Percentiles rank a stretch among this genome's conserved stretches.
Conservation (phyloP, 805 yeast genomes). For the Saturnispora sekii region DNA sequence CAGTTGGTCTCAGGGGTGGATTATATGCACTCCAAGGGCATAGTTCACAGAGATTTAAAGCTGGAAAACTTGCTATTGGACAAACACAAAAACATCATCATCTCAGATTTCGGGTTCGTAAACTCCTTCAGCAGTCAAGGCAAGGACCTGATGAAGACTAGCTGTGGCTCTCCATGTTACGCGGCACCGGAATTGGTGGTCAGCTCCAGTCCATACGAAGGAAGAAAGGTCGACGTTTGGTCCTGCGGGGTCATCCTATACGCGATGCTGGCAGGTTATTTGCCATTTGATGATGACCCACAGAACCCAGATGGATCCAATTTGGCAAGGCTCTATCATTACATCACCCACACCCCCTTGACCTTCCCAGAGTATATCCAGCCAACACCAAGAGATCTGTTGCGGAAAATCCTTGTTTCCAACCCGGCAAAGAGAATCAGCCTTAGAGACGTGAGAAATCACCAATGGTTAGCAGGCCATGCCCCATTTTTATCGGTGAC, state of each 20-base stretch:
- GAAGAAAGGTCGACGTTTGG: constrained; percentile 94
- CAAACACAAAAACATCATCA: constrained; percentile 75
- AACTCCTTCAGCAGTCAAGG: constrained; percentile 55
- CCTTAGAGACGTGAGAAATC: constrained; percentile 62
- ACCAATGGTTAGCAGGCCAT: constrained; percentile 85
- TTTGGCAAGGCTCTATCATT: constrained; percentile 80
- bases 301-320: constrained; percentile 94
- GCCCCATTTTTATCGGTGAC: constrained; percentile 72
- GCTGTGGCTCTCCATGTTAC: constrained; percentile 96
- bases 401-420: constrained; percentile 75
- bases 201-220: constrained; percentile 78
- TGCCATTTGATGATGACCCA: constrained; percentile 97
- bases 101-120: constrained; percentile 92
- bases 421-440: constrained; percentile 72
- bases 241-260: constrained; percentile 91
- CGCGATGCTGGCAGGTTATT: constrained; percentile 94
- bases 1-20: constrained; percentile 91
- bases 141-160: constrained; percentile 80
- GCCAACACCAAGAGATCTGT: constrained; percentile 82
- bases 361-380: constrained; percentile 92
- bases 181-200: constrained; percentile 97
- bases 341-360: constrained; percentile 82
- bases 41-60: constrained; percentile 70
- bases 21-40: constrained; percentile 74
- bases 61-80: constrained; percentile 69